Conservation (phyloP, 106 monocot genomes). For the Allium sativum region DNA sequence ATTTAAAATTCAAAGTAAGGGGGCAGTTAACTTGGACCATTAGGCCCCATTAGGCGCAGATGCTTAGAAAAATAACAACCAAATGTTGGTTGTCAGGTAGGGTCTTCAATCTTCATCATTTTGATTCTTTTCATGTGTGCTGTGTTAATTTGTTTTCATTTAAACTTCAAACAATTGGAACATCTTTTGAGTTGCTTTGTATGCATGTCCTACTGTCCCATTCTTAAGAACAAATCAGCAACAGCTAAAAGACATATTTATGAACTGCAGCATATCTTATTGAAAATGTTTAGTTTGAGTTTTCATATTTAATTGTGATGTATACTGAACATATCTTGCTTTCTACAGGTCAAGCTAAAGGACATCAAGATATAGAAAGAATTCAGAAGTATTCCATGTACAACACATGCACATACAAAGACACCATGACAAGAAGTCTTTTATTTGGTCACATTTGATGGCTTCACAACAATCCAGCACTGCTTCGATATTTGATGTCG, state of each 20-base stretch:
- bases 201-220: not conserved
- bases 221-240: not conserved
- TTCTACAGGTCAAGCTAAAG: slow-evolving; percentile 2
- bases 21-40: too few species aligned
- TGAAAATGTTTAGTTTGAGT: not conserved
- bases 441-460: too few species aligned
- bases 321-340: not conserved
- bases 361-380: not conserved
- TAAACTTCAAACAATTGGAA: too few species aligned
- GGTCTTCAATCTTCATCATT: too few species aligned
- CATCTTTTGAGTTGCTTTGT: too few species aligned
- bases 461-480: not conserved
- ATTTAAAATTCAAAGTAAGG: too few species aligned
- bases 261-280: not conserved
- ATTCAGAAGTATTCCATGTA: not conserved
- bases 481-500: not conserved
- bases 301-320: not conserved
- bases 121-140: too few species aligned
- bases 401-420: not conserved
- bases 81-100: too few species aligned
- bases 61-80: too few species aligned
- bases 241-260: not conserved
- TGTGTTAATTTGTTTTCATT: too few species aligned
- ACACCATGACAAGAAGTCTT: not conserved
- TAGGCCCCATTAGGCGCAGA: too few species aligned